A percentile compares a stretch with the other conserved stretches of the same genome.
Evolutionary conservation across 345 rosid genomes (phyloP).

Genomic region (Aquilaria yunnanensis): DNA sequence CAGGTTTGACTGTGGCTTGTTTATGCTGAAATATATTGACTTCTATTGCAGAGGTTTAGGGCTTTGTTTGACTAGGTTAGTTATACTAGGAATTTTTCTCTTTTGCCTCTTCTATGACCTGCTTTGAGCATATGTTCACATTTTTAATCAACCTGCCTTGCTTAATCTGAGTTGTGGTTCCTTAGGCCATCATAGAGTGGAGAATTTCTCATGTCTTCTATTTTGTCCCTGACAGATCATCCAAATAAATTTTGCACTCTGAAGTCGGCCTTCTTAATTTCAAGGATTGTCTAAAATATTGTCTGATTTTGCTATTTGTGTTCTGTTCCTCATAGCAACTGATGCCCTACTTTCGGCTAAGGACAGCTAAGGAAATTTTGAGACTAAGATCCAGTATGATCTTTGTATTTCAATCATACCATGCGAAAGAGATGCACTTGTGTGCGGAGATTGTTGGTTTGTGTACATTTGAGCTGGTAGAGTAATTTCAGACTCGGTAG

Average conservation of each 20-base stretch:
- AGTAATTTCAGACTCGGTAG: background rate
- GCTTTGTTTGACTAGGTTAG: conserved; percentile 83
- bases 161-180: background rate
- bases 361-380: conserved; percentile 91
- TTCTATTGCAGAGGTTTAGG: conserved; percentile 82
- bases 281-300: background rate
- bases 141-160: background rate
- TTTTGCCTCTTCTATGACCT: background rate
- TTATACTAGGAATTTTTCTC: background rate
- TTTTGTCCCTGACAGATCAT: too few species aligned
- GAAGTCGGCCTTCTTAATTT: too few species aligned
- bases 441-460: background rate
- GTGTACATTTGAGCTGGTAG: background rate
- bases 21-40: conserved; percentile 95
- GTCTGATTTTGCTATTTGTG: background rate
- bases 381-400: conserved; percentile 39
- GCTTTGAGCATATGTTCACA: background rate
- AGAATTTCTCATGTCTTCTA: background rate
- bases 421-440: background rate
- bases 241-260: too few species aligned
- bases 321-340: conserved; percentile 45
- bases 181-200: background rate
- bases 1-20: conserved; percentile 97
- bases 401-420: background rate
- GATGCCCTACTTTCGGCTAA: conserved; percentile 85